Evolutionary conservation across 1,139 yeast species (phyloP).

Genomic region (Magnusiomyces clavatus): DNA sequence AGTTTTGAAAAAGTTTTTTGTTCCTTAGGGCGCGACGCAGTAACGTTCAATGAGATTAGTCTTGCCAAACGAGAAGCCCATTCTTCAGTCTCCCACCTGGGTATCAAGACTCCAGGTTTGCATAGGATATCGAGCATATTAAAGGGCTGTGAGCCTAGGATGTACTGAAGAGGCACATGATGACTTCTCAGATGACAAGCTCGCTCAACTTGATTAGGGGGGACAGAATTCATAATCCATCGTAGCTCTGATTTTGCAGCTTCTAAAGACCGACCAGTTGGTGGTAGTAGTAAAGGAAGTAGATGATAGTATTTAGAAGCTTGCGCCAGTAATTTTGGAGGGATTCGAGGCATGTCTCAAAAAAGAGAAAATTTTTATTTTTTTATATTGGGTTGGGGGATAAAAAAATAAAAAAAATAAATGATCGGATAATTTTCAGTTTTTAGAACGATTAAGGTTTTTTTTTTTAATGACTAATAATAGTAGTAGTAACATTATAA

Average conservation of each 20-base stretch:
- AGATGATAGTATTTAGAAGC: constrained; percentile 17
- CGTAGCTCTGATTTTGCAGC: constrained; percentile 39
- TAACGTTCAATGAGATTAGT: constrained; percentile 20
- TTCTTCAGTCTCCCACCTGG: constrained; percentile 94
- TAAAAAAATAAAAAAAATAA: no score
- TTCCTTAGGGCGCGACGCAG: not conserved
- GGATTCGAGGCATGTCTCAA: constrained; percentile 14
- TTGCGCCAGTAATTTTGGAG: constrained; percentile 7
- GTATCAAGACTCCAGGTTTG: constrained; percentile 63
- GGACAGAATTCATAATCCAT: constrained; percentile 43
- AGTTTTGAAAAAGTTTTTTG: constrained; percentile 18
- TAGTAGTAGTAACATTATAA: not conserved
- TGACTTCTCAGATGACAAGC: constrained; percentile 29
- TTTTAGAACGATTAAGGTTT: not conserved
- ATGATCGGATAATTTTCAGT: no score
- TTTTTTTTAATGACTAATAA: not conserved
- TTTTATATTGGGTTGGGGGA: no score
- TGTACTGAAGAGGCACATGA: constrained; percentile 70
- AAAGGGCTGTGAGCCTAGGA: constrained; percentile 82
- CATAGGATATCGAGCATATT: constrained; percentile 59
- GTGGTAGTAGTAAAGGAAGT: constrained; percentile 21
- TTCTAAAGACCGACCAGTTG: constrained; percentile 18
- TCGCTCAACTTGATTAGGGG: constrained; percentile 16
- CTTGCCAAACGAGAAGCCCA: constrained; percentile 52
- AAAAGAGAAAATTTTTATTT: no score